Evolutionary conservation across 2,329 filamentous ascomycete species (phyloP).

Genomic region (Colletotrichum liaoningense): DNA sequence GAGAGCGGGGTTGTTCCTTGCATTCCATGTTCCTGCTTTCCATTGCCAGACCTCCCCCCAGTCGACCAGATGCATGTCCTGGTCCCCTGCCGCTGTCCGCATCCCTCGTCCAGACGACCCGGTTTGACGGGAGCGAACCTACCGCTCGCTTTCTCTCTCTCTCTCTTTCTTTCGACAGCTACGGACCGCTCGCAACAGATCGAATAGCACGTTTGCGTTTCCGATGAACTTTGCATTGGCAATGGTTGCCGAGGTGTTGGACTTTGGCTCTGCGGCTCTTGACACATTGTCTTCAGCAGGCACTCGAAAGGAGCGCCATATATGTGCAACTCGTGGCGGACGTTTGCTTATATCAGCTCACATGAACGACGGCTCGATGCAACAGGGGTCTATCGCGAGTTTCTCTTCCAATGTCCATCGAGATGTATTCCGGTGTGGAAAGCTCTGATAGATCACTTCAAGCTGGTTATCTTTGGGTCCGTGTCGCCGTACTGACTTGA

Average conservation of each 20-base stretch:
- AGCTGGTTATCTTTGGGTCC: neutral
- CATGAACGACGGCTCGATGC: slow-evolving; percentile 7
- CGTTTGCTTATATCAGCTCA: slow-evolving; percentile 2
- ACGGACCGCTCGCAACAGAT: slow-evolving; percentile 3
- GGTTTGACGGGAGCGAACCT: slow-evolving; percentile 13
- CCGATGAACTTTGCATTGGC: slow-evolving; percentile 14
- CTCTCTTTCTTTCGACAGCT: slow-evolving; percentile 1
- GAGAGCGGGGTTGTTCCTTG: slow-evolving; percentile 5
- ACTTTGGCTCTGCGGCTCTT: neutral
- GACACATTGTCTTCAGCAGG: neutral
- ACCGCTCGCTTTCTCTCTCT: slow-evolving; percentile 19
- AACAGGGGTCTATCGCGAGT: neutral
- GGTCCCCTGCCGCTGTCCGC: slow-evolving; percentile 2
- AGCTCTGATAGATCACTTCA: neutral
- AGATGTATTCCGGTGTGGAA: neutral
- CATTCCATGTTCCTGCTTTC: neutral
- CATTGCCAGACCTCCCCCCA: neutral
- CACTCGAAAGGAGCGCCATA: neutral
- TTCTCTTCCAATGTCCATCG: neutral
- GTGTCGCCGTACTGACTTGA: neutral
- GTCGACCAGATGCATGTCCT: neutral
- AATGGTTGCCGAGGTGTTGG: slow-evolving; percentile 18
- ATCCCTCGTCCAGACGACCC: slow-evolving; percentile 11
- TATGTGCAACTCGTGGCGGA: neutral
- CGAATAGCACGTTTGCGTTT: slow-evolving; percentile 3